Evolutionary conservation across 2,329 filamentous ascomycete genomes (phyloP).

Genomic region (Metarhizium rileyi): DNA sequence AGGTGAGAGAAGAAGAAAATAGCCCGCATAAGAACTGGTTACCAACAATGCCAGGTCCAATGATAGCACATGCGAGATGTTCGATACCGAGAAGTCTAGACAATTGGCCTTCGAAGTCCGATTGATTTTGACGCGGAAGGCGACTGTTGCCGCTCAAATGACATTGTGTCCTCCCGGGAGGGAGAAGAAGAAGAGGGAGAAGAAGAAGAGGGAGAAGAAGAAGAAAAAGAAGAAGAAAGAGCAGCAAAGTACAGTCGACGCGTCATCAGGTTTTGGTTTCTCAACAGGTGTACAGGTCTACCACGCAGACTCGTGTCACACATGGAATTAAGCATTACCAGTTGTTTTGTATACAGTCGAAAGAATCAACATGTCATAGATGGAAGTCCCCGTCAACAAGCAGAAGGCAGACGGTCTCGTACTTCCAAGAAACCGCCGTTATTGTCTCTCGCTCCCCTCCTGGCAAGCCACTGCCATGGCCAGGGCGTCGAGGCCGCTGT

Average conservation of each 20-base stretch:
- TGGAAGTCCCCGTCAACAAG: neutral
- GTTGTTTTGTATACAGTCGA: neutral
- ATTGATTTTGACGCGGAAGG: neutral
- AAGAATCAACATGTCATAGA: neutral
- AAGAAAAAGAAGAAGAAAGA: no score
- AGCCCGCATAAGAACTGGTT: neutral
- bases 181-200: no score
- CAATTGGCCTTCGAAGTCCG: neutral
- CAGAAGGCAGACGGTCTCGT: neutral
- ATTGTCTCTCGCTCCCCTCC: conserved; percentile 23
- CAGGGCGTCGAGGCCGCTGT: conserved; percentile 44
- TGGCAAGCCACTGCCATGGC: conserved; percentile 45
- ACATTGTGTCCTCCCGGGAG: neutral
- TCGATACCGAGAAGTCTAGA: neutral
- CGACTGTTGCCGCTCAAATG: neutral
- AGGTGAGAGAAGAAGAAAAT: neutral
- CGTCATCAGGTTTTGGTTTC: neutral
- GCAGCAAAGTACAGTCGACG: neutral
- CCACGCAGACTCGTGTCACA: neutral
- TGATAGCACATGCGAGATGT: neutral
- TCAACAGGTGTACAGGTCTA: neutral
- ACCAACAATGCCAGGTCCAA: conserved; percentile 1
- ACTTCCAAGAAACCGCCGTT: neutral
- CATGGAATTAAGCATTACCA: conserved; percentile 4
- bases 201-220: no score